phyloP scores from a whole-genome alignment of 2,329 filamentous ascomycete species.

The Phaeosphaeria sp. region DNA sequence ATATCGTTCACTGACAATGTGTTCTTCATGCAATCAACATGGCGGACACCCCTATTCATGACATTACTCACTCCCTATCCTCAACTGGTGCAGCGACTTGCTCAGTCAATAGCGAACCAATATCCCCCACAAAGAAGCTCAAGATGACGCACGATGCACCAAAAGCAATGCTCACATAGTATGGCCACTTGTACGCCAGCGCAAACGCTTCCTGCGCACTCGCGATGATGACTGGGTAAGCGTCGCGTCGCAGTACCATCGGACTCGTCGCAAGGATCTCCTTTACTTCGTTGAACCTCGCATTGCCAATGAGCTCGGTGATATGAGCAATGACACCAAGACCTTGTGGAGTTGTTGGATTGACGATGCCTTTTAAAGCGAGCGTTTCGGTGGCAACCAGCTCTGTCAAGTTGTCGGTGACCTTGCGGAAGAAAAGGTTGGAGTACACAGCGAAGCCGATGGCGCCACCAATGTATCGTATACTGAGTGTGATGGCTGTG shows the following conservation, averaged over 20 bases:
- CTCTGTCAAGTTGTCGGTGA: conserved; percentile 25
- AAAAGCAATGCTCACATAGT: conserved; percentile 68
- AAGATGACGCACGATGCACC: conserved; percentile 64
- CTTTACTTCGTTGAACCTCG: conserved; percentile 46
- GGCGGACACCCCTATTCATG: no score
- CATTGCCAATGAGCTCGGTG: conserved; percentile 51
- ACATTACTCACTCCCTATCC: neutral
- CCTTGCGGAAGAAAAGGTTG: conserved; percentile 41
- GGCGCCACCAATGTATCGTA: conserved; percentile 71
- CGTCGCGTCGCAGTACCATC: conserved; percentile 53
- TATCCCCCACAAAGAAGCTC: conserved; percentile 65
- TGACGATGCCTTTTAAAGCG: conserved; percentile 57
- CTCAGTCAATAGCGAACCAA: conserved; percentile 43
- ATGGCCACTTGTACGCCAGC: conserved; percentile 66
- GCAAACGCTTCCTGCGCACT: conserved; percentile 65
- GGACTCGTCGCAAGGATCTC: conserved; percentile 54
- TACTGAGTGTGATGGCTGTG: conserved; percentile 71
- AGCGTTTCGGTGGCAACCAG: conserved; percentile 49
- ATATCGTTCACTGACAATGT: no score
- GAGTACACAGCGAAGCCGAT: conserved; percentile 65
- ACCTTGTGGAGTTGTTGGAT: conserved; percentile 44
- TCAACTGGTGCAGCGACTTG: conserved; percentile 15
- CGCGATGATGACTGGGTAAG: conserved; percentile 52
- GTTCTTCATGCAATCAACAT: no score
- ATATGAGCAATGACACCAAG: conserved; percentile 57